Percentiles rank a stretch among this genome's conserved stretches.
Conservation (phyloP, 257 asterid species). For the Nicotiana benthamiana region DNA sequence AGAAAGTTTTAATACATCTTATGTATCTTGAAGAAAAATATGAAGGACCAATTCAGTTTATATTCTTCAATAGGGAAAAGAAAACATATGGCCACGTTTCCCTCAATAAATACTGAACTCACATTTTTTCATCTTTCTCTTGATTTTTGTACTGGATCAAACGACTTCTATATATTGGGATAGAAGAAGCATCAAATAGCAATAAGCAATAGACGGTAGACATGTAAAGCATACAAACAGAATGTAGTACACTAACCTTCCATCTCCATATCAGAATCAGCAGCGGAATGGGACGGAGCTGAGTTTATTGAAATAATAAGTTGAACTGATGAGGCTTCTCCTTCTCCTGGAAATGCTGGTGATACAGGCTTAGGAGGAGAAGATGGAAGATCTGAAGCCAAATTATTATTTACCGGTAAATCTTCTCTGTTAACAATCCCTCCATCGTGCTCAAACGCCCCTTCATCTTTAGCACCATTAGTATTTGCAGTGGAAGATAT, state of each 20-base stretch:
- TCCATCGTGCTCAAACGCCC: conserved; percentile 16
- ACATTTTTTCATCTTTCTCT: not conserved
- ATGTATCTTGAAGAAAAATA: not conserved
- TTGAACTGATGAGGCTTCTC: conserved; percentile 4
- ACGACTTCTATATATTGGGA: not conserved
- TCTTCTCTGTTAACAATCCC: conserved; percentile 12
- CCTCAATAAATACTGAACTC: not conserved
- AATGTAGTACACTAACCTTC: conserved; percentile 55
- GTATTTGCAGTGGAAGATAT: conserved; percentile 7
- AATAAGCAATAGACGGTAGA: conserved; percentile 11
- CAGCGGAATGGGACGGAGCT: conserved; percentile 31
- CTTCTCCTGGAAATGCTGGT: conserved; percentile 3
- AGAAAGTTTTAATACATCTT: not conserved
- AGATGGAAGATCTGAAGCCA: conserved; percentile 23
- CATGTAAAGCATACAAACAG: not conserved
- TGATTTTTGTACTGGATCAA: not conserved
- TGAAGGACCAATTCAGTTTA: not conserved
- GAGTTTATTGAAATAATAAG: conserved; percentile 3
- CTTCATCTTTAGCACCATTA: conserved; percentile 5
- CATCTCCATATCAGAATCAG: conserved; percentile 91
- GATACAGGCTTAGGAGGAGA: conserved; percentile 23
- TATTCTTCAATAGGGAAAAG: not conserved
- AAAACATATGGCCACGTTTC: not conserved
- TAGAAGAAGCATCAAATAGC: conserved; percentile 1
- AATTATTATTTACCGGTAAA: conserved; percentile 14